These are phyloP conservation scores for Aspergillus transmontanensis DNA, from an alignment of 2,329 filamentous ascomycete species.

Conservation along the genomic window DNA sequence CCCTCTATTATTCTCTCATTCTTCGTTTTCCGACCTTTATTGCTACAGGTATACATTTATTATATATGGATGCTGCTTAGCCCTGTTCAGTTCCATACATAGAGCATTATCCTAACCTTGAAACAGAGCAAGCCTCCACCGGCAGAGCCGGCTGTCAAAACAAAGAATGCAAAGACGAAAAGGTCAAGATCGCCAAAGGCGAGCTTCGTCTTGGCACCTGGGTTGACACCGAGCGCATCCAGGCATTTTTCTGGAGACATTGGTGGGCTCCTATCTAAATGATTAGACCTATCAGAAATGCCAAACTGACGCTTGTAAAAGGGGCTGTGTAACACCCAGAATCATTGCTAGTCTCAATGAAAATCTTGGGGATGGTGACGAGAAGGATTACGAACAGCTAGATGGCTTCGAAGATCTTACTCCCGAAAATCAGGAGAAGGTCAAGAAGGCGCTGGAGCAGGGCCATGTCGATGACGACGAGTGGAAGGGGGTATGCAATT, in stretches of 20 bases:
- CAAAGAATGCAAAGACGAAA: slow-evolving; percentile 69
- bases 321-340: slow-evolving; percentile 85
- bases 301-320: neutral
- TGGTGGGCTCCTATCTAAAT: slow-evolving; percentile 65
- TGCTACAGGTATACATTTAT: neutral
- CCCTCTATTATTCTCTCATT: neutral
- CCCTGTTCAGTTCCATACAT: neutral
- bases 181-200: slow-evolving; percentile 74
- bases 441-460: slow-evolving; percentile 70
- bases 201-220: slow-evolving; percentile 76
- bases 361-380: slow-evolving; percentile 47
- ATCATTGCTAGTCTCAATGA: slow-evolving; percentile 67
- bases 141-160: slow-evolving; percentile 75
- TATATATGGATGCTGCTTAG: neutral
- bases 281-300: neutral
- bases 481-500: slow-evolving; percentile 75
- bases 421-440: slow-evolving; percentile 69
- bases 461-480: slow-evolving; percentile 84
- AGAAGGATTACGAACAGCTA: slow-evolving; percentile 65
- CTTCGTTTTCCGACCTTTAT: neutral
- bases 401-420: slow-evolving; percentile 81
- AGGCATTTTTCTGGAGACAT: slow-evolving; percentile 77
- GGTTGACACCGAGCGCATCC: slow-evolving; percentile 63
- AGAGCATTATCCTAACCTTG: neutral
- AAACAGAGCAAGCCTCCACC: slow-evolving; percentile 68